A percentile compares a stretch with the other conserved stretches of the same genome.
These are phyloP conservation scores for Lepidium didymum DNA, from an alignment of 345 rosid species.

Conservation along the genomic window DNA sequence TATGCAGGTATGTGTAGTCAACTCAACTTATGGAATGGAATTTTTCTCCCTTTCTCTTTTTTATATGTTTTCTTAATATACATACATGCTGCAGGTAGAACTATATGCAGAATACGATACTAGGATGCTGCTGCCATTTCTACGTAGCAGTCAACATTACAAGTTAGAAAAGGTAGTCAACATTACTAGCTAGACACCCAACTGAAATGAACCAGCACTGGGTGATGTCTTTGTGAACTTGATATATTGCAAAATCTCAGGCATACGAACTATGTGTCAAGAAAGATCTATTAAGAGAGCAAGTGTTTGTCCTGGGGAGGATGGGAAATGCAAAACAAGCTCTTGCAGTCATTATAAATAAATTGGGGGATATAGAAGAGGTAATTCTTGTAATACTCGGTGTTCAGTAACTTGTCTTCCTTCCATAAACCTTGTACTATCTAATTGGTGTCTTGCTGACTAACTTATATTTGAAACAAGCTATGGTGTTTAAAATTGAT, in stretches of 20 bases:
- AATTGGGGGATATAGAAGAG: slow-evolving; percentile 96
- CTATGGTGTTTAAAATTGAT: not conserved
- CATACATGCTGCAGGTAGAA: slow-evolving; percentile 62
- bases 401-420: slow-evolving; percentile 1
- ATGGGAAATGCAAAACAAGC: slow-evolving; percentile 96
- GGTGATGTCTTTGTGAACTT: slow-evolving; percentile 7
- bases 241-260: slow-evolving; percentile 40
- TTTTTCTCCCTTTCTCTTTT: not conserved
- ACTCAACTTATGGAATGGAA: not conserved
- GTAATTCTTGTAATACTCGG: slow-evolving; percentile 26
- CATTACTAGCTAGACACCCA: slow-evolving; percentile 18
- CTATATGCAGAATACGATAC: slow-evolving; percentile 87
- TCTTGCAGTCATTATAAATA: slow-evolving; percentile 80
- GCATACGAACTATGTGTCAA: slow-evolving; percentile 80
- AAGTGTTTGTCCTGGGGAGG: slow-evolving; percentile 94
- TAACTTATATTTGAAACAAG: not conserved
- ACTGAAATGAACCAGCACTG: slow-evolving; percentile 3
- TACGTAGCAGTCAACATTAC: slow-evolving; percentile 96
- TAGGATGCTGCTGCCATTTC: slow-evolving; percentile 91
- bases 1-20: slow-evolving; percentile 69
- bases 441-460: slow-evolving; percentile 10
- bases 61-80: not conserved
- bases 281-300: slow-evolving; percentile 81
- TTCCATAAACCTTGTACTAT: not conserved
- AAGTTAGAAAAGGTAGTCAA: slow-evolving; percentile 83